phyloP scores from a whole-genome alignment of 352 stramenopile species.

The Pythium vanterpoolii region DNA sequence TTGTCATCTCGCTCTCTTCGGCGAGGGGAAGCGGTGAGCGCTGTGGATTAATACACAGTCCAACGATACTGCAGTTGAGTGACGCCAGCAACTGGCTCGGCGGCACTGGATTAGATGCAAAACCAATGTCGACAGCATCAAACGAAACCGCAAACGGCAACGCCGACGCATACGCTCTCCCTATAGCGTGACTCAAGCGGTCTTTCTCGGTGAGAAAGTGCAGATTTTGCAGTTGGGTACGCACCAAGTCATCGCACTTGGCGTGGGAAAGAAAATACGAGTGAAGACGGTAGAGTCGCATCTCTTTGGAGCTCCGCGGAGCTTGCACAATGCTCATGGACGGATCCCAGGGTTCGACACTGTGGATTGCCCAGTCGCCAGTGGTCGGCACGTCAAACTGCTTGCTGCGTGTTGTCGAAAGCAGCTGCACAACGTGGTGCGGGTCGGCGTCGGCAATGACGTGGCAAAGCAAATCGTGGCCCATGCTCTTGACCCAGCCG shows the following conservation, averaged over 20 bases:
- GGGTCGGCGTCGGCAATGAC: conserved; percentile 85
- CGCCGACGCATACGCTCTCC: conserved; percentile 42
- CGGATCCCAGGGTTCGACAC: conserved; percentile 67
- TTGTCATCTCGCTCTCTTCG: conserved; percentile 7
- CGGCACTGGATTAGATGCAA: conserved; percentile 53
- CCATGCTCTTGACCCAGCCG: conserved; percentile 97
- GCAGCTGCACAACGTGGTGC: conserved; percentile 92
- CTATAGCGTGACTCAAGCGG: conserved; percentile 50
- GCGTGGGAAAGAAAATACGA: conserved; percentile 70
- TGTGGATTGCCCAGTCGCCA: conserved; percentile 50
- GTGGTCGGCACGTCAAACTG: conserved; percentile 69
- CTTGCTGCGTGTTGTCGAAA: conserved; percentile 88
- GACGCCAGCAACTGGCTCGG: conserved; percentile 73
- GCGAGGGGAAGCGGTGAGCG: neutral
- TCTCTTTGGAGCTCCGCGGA: conserved; percentile 75
- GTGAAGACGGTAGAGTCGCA: conserved; percentile 75
- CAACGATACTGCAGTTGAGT: conserved; percentile 69
- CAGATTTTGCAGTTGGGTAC: conserved; percentile 55
- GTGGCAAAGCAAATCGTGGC: conserved; percentile 91
- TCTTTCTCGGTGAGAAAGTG: conserved; percentile 71
- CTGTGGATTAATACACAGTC: conserved; percentile 58
- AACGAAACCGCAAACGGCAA: conserved; percentile 54
- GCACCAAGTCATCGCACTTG: conserved; percentile 28
- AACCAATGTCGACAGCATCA: conserved; percentile 56
- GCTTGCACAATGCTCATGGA: conserved; percentile 49